These are phyloP conservation scores for Rhizoclosmatium globosum DNA, from an alignment of 192 early-diverging fungal species.

Conservation along the genomic window DNA sequence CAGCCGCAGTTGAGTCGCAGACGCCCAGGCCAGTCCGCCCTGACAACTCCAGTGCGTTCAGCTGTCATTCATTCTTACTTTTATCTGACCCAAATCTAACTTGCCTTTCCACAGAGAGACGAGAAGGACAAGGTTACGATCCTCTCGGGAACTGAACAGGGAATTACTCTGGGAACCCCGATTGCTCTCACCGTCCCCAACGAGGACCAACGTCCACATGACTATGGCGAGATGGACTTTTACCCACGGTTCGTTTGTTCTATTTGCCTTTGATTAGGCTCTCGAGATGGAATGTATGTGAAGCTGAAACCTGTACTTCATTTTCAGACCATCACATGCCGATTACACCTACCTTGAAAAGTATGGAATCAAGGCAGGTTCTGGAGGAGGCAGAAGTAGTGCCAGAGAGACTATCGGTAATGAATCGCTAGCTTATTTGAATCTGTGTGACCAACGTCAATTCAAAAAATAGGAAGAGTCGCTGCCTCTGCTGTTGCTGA, in stretches of 20 bases:
- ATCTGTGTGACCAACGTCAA: not conserved
- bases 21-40: conserved; percentile 92
- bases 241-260: too few species aligned
- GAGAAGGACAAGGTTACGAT: conserved; percentile 95
- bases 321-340: conserved; percentile 97
- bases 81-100: not conserved
- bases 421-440: not conserved
- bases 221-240: conserved; percentile 95
- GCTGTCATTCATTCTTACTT: not conserved
- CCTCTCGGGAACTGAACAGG: conserved; percentile 92
- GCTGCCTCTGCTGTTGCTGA: conserved; percentile 98
- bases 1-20: conserved; percentile 92
- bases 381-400: conserved; percentile 91
- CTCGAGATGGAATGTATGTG: too few species aligned
- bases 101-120: conserved; percentile 70
- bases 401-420: conserved; percentile 95
- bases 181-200: conserved; percentile 92
- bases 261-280: too few species aligned
- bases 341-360: conserved; percentile 97
- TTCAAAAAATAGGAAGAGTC: conserved; percentile 78
- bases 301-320: too few species aligned
- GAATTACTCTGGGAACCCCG: conserved; percentile 93
- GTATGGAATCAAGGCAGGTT: conserved; percentile 94
- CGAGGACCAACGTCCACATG: conserved; percentile 94
- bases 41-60: conserved; percentile 92